Evolutionary conservation across 352 stramenopile species (phyloP), one percentile per base, ranked within the genome.

Genomic region (Pythium pyrilobum): DNA sequence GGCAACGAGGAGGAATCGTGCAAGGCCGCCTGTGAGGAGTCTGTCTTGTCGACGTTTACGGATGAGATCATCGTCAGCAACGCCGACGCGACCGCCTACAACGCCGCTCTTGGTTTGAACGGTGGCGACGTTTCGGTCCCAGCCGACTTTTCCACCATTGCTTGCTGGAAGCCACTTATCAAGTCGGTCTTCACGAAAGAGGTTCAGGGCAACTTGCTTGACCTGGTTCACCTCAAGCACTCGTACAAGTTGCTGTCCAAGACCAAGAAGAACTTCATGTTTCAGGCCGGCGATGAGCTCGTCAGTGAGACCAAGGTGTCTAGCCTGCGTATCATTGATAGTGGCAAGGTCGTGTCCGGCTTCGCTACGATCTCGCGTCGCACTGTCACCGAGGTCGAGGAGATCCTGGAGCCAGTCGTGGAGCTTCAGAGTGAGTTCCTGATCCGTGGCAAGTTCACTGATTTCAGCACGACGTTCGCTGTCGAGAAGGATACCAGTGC

Each of bases 361-460:
- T 67, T 92, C 12, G 80, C 76, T 3, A 69, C 74, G 12, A 84
- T 94, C 13, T 89, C 81, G 24, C 69, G 70, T 34, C 85, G 82
- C 42, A 72, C 66, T 23, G 69, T 81, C 16, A 58, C 73, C 34
- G 48, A 77, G 0, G 28, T 87, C 53, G 53, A 71, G n/a, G 76
- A 87, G 52, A 62, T 72, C 37, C 53, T 86, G 4, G 71, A 83
- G 59, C 78, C 81, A 28, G 61, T 90, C 2, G 75, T 95, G 10
- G 77, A 92, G 54, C 62, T 96, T 13, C 72, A 72, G 36, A 91
- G 76, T 28, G 82, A 93, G 61, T 96, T 96, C 50, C 59, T 96
- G 24, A 92, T 96, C 49, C 84, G 85, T 28, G 85, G 83, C 25
- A 72, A 68, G 15, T 94, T 92, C 27, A 49, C 67, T 1, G 82